A percentile compares a stretch with the other conserved stretches of the same genome.
These are phyloP conservation scores for Leucocoprinus leucothites DNA, from an alignment of 768 basidiomycete species.

Conservation along the genomic window DNA sequence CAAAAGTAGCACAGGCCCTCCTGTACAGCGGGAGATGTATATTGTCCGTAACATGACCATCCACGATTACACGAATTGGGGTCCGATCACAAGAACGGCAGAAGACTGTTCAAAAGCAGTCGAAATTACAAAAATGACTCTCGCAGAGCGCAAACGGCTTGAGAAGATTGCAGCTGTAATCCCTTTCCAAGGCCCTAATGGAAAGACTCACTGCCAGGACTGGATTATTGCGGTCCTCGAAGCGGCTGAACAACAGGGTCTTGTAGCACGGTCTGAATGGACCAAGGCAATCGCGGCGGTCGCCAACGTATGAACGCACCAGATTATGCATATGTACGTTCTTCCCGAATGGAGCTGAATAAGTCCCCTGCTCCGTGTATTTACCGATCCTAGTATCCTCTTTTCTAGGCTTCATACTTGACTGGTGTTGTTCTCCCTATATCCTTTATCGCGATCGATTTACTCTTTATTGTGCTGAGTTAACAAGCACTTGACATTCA, in stretches of 20 bases:
- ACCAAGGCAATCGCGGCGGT: constrained; percentile 6
- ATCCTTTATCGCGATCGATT: not conserved
- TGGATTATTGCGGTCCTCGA: constrained; percentile 11
- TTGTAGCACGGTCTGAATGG: constrained; percentile 8
- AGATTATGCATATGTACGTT: constrained; percentile 1
- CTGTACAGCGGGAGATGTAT: constrained; percentile 11
- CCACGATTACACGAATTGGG: constrained; percentile 11
- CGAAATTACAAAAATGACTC: constrained; percentile 11
- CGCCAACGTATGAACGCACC: constrained; percentile 1
- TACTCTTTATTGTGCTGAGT: not conserved
- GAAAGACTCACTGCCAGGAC: constrained; percentile 11
- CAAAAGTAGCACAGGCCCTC: constrained; percentile 7
- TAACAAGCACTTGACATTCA: too few species aligned
- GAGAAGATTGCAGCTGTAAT: constrained; percentile 7
- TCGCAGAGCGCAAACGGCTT: constrained; percentile 8
- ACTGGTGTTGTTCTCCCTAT: not conserved
- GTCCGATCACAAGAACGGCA: constrained; percentile 11
- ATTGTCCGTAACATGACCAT: constrained; percentile 4
- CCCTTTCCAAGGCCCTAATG: constrained; percentile 3
- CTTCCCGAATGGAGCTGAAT: not conserved
- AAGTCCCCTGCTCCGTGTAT: too few species aligned
- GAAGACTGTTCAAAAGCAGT: constrained; percentile 8
- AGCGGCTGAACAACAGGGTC: constrained; percentile 10
- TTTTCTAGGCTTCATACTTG: too few species aligned
- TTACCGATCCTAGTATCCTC: too few species aligned